Evolutionary conservation across 352 stramenopile species (phyloP).

Genomic region (Phytophthora melonis): DNA sequence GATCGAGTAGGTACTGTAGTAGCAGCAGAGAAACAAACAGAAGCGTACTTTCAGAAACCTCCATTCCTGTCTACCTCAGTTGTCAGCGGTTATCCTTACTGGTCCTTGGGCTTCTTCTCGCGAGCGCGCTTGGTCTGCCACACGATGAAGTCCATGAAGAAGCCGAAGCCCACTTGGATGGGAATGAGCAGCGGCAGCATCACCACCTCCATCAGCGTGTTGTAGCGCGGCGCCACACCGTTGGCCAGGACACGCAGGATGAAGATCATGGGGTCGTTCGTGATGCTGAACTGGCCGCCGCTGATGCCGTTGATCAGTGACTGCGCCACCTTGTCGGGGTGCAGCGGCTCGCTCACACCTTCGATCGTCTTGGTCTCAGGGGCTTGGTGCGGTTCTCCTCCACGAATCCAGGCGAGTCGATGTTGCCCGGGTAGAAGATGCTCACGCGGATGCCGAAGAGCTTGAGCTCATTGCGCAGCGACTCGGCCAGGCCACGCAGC

Average conservation of each 20-base stretch:
- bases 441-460: conserved; percentile 76
- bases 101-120: conserved; percentile 70
- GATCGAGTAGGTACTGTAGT: conserved; percentile 1
- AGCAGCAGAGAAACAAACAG: too few relatives aligned
- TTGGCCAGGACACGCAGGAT: conserved; percentile 79
- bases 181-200: conserved; percentile 67
- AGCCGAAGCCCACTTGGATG: conserved; percentile 78
- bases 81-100: conserved; percentile 50
- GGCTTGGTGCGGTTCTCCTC: conserved; percentile 85
- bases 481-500: conserved; percentile 79
- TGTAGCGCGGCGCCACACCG: conserved; percentile 75
- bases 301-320: conserved; percentile 70
- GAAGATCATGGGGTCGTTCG: conserved; percentile 82
- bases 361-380: conserved; percentile 81
- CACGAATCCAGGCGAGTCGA: conserved; percentile 80
- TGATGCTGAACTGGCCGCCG: conserved; percentile 82
- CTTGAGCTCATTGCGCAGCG: conserved; percentile 81
- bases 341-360: conserved; percentile 54
- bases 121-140: conserved; percentile 57
- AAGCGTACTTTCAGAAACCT: too few relatives aligned
- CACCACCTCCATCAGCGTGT: conserved; percentile 77
- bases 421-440: conserved; percentile 87
- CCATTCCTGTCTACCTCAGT: too few relatives aligned
- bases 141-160: conserved; percentile 88
- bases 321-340: conserved; percentile 73